Percentiles rank a stretch among this genome's conserved stretches.
These are phyloP conservation scores for Citrus sp. DNA, from an alignment of 345 rosid species.

Conservation along the genomic window DNA sequence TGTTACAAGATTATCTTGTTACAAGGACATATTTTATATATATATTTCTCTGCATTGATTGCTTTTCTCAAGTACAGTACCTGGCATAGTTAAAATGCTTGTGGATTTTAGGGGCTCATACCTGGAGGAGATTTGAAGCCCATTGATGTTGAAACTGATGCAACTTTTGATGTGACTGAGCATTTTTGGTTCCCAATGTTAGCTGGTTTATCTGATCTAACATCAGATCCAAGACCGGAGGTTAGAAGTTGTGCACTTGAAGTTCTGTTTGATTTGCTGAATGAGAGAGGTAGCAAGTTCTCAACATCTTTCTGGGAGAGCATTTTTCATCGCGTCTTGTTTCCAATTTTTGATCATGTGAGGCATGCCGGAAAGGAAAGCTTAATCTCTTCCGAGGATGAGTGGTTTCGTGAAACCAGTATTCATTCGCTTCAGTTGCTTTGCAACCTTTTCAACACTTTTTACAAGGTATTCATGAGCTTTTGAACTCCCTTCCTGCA, in stretches of 20 bases:
- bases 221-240: conserved; percentile 76
- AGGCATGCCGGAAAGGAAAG: conserved; percentile 86
- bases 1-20: neutral
- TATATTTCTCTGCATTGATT: neutral
- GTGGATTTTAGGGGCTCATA: conserved; percentile 61
- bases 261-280: conserved; percentile 86
- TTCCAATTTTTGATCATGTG: conserved; percentile 92
- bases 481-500: neutral
- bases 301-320: conserved; percentile 91
- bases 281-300: conserved; percentile 88
- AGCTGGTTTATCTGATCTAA: conserved; percentile 89
- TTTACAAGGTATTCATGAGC: conserved; percentile 49
- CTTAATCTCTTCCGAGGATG: conserved; percentile 60
- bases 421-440: conserved; percentile 84
- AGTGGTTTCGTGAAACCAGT: conserved; percentile 88
- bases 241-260: conserved; percentile 90
- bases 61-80: neutral
- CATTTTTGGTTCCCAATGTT: conserved; percentile 96
- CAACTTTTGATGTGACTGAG: conserved; percentile 74
- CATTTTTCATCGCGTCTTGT: conserved; percentile 84
- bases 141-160: conserved; percentile 47
- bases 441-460: conserved; percentile 90
- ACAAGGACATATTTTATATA: neutral
- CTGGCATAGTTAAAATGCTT: conserved; percentile 18
- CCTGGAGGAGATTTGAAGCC: conserved; percentile 88